phyloP scores from a whole-genome alignment of 140 eudicot genomes.

The Eryngium alpinum region DNA sequence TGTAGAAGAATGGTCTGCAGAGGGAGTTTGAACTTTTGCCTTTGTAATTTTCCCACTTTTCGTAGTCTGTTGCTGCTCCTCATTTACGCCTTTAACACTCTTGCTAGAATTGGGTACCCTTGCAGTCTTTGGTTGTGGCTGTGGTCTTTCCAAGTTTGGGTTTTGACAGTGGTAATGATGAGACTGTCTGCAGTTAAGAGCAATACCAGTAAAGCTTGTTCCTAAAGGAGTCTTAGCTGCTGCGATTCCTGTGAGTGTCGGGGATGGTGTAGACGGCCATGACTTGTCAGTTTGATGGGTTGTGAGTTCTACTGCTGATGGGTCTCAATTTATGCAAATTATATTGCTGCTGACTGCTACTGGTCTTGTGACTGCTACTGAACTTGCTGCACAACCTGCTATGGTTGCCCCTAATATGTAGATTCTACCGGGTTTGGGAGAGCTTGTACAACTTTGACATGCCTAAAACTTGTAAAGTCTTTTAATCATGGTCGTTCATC shows the following conservation, averaged over 20 bases:
- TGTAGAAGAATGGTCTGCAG: constrained; percentile 31
- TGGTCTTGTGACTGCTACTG: too few species aligned
- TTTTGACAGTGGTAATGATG: constrained; percentile 42
- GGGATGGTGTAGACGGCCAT: constrained; percentile 83
- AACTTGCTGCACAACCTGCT: too few species aligned
- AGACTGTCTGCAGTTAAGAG: constrained; percentile 49
- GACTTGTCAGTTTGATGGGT: too few species aligned
- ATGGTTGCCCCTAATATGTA: too few species aligned
- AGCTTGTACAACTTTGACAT: too few species aligned
- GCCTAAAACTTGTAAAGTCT: too few species aligned
- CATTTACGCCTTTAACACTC: constrained; percentile 31
- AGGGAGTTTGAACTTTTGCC: constrained; percentile 33
- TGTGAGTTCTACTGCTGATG: too few species aligned
- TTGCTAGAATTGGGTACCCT: constrained; percentile 47
- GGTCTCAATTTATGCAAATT: too few species aligned
- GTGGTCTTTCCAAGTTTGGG: constrained; percentile 50
- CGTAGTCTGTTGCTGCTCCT: constrained; percentile 37
- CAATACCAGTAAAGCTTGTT: constrained; percentile 33
- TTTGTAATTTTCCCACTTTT: constrained; percentile 43
- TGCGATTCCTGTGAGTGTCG: constrained; percentile 45
- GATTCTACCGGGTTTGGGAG: too few species aligned
- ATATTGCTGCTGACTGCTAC: too few species aligned
- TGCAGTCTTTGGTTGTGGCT: constrained; percentile 32
- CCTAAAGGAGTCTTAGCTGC: constrained; percentile 44
- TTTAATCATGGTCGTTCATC: too few species aligned